Percentiles rank a stretch among this genome's conserved stretches.
phyloP scores from a whole-genome alignment of 495 filamentous ascomycete genomes.

The Penicillium coffeae region DNA sequence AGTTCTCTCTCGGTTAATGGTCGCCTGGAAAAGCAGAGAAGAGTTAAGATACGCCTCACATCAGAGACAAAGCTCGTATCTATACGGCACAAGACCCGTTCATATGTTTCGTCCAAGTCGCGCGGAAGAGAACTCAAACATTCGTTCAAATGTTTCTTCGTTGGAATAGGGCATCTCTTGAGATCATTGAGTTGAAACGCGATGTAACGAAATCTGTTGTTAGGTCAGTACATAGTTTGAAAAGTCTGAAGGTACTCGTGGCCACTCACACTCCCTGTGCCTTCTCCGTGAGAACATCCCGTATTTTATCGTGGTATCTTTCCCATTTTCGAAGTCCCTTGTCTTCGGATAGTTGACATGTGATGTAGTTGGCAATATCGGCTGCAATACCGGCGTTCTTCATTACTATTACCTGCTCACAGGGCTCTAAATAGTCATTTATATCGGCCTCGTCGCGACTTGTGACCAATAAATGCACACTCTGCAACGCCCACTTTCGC shows the following conservation, averaged over 20 bases:
- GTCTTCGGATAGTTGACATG: conserved; percentile 23
- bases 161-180: conserved; percentile 13
- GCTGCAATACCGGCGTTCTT: conserved; percentile 21
- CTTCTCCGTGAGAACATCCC: conserved; percentile 15
- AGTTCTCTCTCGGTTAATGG: conserved; percentile 30
- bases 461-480: conserved; percentile 35
- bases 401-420: conserved; percentile 15
- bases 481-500: conserved; percentile 19
- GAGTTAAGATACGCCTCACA: conserved; percentile 24
- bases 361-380: conserved; percentile 31
- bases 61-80: conserved; percentile 17
- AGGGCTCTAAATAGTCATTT: conserved; percentile 18
- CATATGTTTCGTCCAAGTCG: conserved; percentile 35
- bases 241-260: not conserved
- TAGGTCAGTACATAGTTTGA: conserved; percentile 8
- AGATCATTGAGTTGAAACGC: conserved; percentile 35
- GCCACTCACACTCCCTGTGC: conserved; percentile 35
- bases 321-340: conserved; percentile 25
- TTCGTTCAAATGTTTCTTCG: conserved; percentile 22
- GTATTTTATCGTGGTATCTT: conserved; percentile 22
- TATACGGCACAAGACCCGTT: conserved; percentile 29
- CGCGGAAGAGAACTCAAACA: conserved; percentile 28
- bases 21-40: conserved; percentile 26
- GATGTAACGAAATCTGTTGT: conserved; percentile 38
- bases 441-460: conserved; percentile 37